Evolutionary conservation across 805 yeast genomes (phyloP), one percentile per base, ranked within the genome.

Genomic region (Candida dajiaensis): DNA sequence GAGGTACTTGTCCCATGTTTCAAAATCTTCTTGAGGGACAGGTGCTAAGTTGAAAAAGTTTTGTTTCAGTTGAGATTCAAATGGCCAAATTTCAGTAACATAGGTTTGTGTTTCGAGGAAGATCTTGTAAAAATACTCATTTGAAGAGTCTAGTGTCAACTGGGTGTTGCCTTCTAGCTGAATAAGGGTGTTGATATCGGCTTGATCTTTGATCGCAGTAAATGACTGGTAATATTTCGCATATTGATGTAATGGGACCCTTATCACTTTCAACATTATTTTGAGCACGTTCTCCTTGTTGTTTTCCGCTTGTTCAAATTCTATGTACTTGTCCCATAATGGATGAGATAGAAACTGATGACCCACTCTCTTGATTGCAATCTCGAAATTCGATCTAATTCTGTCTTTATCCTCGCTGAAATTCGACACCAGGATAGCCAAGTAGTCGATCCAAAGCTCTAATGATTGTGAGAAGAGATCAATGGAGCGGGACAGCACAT

Each of bases 241-340:
- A 62, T 89, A 90, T 57, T 89, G 95, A 64, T 92, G 92, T 40
- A 92, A 65, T 0, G 98, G 98, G 3, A 86, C 69, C 37, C 60
- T 59, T 36, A 80, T 63, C 40, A 81, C 64, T 48, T 68, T 66
- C 25, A 73, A 55, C 47, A 82, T 72, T 1, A 79, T 56, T 3
- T 63, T 61, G 2, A 70, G 56, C 4, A 74, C 62, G 33, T 68
- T 72, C 22, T 56, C 53, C 28, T 75, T 67, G 21, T 62, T 58
- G 15, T 65, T 63, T 22, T 67, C 64, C 11, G 61, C 55, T n/a
- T 68, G 62, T 54, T 80, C 84, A 68, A 80, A 85, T 36, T 75
- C 83, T 21, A 92, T 64, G 50, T 79, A 82, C 45, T 76, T 71
- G 61, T 89, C 95, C 98, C 97, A 92, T 42, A 90, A 66, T 1